Base-by-base conservation (phyloP, 1,139 yeast genomes). In the Scheffersomyces titani region DNA sequence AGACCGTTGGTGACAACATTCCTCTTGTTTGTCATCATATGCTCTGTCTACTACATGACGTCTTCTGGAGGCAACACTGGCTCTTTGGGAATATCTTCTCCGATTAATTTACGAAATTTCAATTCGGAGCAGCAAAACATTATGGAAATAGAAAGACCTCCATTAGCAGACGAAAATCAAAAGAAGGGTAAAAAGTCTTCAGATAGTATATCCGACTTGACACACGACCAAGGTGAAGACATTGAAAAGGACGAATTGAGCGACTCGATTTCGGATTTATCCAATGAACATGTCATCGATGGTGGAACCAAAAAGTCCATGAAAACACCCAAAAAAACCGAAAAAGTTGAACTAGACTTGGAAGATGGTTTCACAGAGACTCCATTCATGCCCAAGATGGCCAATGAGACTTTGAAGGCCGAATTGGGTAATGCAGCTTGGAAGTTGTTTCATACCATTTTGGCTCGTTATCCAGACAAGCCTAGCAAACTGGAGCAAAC, bases 301-400 rank as follows among this genome's bases (percentile, higher is more conserved):
- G 49, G 24, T 9, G 40, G 13, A 30, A 9, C 2, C 16, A 7
- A 30, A 30, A 30, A 30, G 40, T 30, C 40, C 16, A 30, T 11
- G 40, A 11, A 46, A 22, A 22, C 19, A 4, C 16, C 49, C 13
- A 46, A 46, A 13, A 19, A 46, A 16, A 22, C 16, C 24, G 24
- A 19, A 11, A 19, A 44, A 44, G 18, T 16, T 11, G 22, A 30
- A 36, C 19, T 36, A 9, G 22, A 24, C 18, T 40, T 20, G 30
- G 54, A 52, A 20, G 20, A n/a, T 7, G 30, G 21, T n/a, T 64
- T 70, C 56, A 77, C 81, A 1, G 80, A 76, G 44, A 72, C 77
- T 18, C 89, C 92, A 4, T 90, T 92, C 64, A 92, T 92, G 97
- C 94, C 96, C 16, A 84, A 89, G 61, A 90, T 92, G 96, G 90